Conservation (phyloP, 106 monocot species). For the Allium cepa region DNA sequence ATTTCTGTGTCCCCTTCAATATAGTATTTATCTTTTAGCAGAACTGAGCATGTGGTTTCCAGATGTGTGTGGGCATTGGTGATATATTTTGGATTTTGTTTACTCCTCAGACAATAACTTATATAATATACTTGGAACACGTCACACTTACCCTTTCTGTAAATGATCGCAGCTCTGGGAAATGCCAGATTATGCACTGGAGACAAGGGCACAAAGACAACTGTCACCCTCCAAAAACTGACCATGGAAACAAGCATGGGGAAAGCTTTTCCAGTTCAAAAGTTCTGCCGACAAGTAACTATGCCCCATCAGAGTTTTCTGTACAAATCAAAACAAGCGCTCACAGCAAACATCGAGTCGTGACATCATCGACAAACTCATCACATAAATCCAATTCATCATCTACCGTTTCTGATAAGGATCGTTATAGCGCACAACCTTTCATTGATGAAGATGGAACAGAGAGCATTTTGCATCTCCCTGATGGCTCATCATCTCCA, state of each 20-base stretch:
- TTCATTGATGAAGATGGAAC: slow-evolving; percentile 6
- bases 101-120: no score
- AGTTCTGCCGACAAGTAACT: background rate
- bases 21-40: background rate
- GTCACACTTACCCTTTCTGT: background rate
- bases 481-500: slow-evolving; percentile 2
- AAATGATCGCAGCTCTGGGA: slow-evolving; percentile 44
- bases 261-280: slow-evolving; percentile 3
- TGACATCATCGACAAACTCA: background rate
- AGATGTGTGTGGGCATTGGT: no score
- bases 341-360: slow-evolving; percentile 1
- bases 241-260: slow-evolving; percentile 1
- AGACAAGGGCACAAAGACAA: slow-evolving; percentile 69
- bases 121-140: no score
- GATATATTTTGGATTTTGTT: no score
- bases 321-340: slow-evolving; percentile 8
- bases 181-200: slow-evolving; percentile 80
- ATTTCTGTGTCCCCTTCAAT: background rate
- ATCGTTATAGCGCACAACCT: slow-evolving; percentile 1
- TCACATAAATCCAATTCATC: background rate
- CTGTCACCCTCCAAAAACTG: slow-evolving; percentile 29
- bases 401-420: slow-evolving; percentile 4
- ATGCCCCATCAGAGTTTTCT: background rate
- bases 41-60: no score
- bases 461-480: slow-evolving; percentile 14